Evolutionary conservation across 768 basidiomycete species (phyloP), one percentile per base, ranked within the genome.

Genomic region (Podaxis sp.): DNA sequence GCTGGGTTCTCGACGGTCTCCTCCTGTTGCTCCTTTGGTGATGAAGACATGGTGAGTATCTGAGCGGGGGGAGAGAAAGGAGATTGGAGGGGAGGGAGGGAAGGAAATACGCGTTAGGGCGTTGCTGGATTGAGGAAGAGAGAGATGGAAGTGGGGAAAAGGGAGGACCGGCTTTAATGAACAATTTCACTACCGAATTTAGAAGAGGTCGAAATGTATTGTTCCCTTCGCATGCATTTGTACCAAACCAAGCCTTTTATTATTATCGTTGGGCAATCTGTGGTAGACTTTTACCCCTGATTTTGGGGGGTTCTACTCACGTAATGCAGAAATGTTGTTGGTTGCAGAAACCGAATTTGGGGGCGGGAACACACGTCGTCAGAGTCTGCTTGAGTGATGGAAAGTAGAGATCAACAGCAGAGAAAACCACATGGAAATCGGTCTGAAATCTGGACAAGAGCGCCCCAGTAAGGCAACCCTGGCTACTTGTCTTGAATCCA

Each of bases 141-240:
- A 67, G 75, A 74, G 75, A 75, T 73, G 71, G 72, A 85, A 82
- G 81, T 80, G 84, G 85, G 86, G 82, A 80, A 82, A 83, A 87
- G 80, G 79, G 78, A 76, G 78, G 77, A 76, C 83, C 84, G 84
- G 85, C 86, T 90, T 91, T 90, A 89, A 86, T 85, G 83, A 86
- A 84, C 82, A 82, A 84, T 80, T 78, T 80, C 78, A 80, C 82
- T 84, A 79, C 86, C 86, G 84, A 82, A 86, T 86, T 78, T 87
- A 86, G 86, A 82, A 82, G 80, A 76, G 76, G 72, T 77, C 72
- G 79, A 79, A 46, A 76, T 82, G 81, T 85, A 85, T 86, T 87
- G 69, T 81, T 87, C 87, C 82, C 79, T 81, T 85, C 83, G 86
- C 84, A 83, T 86, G 84, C 79, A 83, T 79, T 82, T 80, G 72